Conservation (phyloP, 306 rosid genomes). For the Sicyos edulis region DNA sequence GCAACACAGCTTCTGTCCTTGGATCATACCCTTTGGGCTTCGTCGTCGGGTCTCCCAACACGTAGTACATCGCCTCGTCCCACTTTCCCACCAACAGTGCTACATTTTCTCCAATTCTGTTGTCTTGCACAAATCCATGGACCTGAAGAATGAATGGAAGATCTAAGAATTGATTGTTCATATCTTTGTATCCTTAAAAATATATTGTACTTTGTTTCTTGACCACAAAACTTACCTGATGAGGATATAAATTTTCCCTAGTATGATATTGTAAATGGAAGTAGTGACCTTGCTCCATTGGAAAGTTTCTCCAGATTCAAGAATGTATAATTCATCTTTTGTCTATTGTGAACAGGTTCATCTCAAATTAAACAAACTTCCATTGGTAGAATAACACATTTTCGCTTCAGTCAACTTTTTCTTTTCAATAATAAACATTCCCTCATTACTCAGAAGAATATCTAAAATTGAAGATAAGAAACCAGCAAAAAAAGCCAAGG, state of each 20-base stretch:
- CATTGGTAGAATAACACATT: background rate
- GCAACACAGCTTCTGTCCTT: constrained; percentile 84
- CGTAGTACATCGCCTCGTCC: constrained; percentile 97
- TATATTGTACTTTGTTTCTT: background rate
- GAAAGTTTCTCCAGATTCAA: constrained; percentile 77
- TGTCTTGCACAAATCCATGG: constrained; percentile 97
- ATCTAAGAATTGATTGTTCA: background rate
- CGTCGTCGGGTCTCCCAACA: constrained; percentile 85
- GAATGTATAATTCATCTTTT: too few relatives aligned
- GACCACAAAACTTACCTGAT: constrained; percentile 52
- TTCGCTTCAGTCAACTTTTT: background rate
- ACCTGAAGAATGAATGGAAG: constrained; percentile 44
- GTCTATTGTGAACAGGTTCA: too few relatives aligned
- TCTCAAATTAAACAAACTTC: background rate
- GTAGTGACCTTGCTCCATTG: constrained; percentile 99
- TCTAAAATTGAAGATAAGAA: background rate
- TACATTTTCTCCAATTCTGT: constrained; percentile 89
- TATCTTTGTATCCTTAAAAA: background rate
- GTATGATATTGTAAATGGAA: constrained; percentile 90
- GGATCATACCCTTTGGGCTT: constrained; percentile 98
- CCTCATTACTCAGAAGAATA: background rate
- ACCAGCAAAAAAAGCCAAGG: background rate
- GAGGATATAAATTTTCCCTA: constrained; percentile 93
- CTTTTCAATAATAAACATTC: background rate
- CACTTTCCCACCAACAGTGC: constrained; percentile 97